A percentile compares a stretch with the other conserved stretches of the same genome.
These are phyloP conservation scores for Colletotrichum abscissum DNA, from an alignment of 2,329 filamentous ascomycete species.

Conservation along the genomic window DNA sequence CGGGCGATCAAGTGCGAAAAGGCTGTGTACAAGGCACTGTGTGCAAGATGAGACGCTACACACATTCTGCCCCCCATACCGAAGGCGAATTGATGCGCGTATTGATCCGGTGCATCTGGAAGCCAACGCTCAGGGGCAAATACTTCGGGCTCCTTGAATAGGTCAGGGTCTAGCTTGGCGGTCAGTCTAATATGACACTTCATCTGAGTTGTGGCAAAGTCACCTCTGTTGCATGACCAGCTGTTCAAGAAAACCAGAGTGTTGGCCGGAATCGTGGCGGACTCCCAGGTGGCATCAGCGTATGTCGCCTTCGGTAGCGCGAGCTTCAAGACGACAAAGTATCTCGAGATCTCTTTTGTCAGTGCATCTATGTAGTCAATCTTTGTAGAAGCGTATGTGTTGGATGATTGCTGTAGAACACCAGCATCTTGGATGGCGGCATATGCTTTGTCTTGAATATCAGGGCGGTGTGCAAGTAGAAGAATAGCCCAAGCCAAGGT, in stretches of 20 bases:
- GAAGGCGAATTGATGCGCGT: constrained; percentile 61
- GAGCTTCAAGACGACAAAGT: constrained; percentile 74
- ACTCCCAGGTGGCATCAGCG: constrained; percentile 39
- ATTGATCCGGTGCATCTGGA: constrained; percentile 41
- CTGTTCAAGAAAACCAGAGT: constrained; percentile 49
- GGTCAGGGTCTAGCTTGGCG: constrained; percentile 57
- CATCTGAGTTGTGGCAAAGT: background rate
- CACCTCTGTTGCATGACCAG: constrained; percentile 44
- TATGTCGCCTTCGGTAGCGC: constrained; percentile 67
- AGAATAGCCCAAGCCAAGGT: constrained; percentile 43
- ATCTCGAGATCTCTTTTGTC: constrained; percentile 73
- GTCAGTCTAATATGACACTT: background rate
- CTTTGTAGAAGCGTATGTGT: constrained; percentile 55
- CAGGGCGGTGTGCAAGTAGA: constrained; percentile 41
- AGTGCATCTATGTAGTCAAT: constrained; percentile 73
- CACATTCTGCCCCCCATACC: constrained; percentile 67
- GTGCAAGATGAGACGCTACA: constrained; percentile 63
- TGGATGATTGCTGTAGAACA: constrained; percentile 8
- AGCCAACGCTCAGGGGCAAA: constrained; percentile 62
- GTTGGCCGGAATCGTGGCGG: constrained; percentile 62
- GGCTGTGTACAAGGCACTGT: constrained; percentile 63
- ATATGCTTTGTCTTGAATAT: constrained; percentile 42
- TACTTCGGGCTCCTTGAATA: constrained; percentile 73
- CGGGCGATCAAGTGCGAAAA: constrained; percentile 62
- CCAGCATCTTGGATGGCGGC: constrained; percentile 47